A percentile compares a stretch with the other conserved stretches of the same genome.
phyloP scores from a whole-genome alignment of 2,329 filamentous ascomycete genomes.

The Aspergillus jensenii region DNA sequence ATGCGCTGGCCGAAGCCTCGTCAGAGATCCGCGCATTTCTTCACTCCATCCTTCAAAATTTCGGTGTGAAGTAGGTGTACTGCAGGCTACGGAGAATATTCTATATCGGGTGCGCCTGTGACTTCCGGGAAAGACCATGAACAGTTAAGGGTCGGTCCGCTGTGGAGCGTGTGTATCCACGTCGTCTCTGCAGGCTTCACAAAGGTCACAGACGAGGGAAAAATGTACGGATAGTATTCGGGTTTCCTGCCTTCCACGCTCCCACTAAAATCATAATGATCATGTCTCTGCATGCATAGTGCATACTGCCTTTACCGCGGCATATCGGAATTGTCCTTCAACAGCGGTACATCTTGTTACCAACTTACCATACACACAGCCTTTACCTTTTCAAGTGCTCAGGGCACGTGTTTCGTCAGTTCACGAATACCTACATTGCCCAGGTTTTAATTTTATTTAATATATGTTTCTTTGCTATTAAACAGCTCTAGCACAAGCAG shows the following conservation, averaged over 20 bases:
- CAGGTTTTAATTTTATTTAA: neutral
- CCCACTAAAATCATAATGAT: neutral
- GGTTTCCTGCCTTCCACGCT: neutral
- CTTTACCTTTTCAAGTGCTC: neutral
- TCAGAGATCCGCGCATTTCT: neutral
- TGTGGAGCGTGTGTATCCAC: constrained; percentile 7
- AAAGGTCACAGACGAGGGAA: neutral
- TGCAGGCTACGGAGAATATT: neutral
- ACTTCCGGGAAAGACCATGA: neutral
- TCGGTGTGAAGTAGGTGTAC: neutral
- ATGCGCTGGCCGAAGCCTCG: neutral
- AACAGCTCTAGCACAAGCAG: neutral
- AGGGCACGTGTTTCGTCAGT: neutral
- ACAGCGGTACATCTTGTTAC: neutral
- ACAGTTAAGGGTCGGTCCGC: constrained; percentile 8
- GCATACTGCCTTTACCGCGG: neutral
- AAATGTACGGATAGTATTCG: neutral
- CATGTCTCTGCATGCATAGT: neutral
- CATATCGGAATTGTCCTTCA: neutral
- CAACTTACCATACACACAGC: neutral
- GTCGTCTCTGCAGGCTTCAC: neutral
- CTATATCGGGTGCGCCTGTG: neutral
- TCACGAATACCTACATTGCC: neutral
- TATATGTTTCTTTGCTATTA: neutral
- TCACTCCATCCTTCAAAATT: neutral